These are phyloP conservation scores for Bryum argenteum DNA, from an alignment of 225 moss, liverwort and hornwort species.

Conservation along the genomic window DNA sequence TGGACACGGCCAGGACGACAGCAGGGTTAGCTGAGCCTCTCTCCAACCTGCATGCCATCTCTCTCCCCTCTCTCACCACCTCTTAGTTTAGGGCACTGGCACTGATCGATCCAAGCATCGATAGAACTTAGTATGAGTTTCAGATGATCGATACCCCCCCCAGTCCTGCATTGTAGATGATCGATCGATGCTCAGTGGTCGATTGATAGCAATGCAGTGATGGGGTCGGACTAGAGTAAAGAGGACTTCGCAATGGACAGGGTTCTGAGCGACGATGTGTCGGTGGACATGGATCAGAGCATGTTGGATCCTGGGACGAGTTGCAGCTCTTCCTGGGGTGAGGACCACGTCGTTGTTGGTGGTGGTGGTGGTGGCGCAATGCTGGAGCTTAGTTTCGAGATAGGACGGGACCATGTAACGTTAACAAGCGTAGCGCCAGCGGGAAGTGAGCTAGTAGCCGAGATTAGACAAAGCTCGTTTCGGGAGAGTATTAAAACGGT, in stretches of 20 bases:
- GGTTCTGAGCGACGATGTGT: not conserved
- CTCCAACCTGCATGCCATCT: too few species aligned
- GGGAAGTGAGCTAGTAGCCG: not conserved
- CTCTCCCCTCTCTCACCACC: too few species aligned
- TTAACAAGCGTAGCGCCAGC: conserved; percentile 64
- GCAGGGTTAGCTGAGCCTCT: too few species aligned
- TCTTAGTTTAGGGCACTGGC: not conserved
- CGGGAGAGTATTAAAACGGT: conserved; percentile 56
- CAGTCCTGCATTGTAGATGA: too few species aligned
- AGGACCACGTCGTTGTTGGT: not conserved
- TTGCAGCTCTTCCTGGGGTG: conserved; percentile 13
- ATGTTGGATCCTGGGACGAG: not conserved
- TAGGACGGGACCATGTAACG: conserved; percentile 60
- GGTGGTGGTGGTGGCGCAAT: conserved; percentile 30
- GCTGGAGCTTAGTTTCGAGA: conserved; percentile 89
- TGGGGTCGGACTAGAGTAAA: too few species aligned
- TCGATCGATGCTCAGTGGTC: too few species aligned
- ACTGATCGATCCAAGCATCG: too few species aligned
- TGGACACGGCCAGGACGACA: not conserved
- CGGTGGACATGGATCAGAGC: not conserved
- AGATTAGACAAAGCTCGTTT: conserved; percentile 35
- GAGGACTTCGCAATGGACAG: not conserved
- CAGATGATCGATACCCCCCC: too few species aligned
- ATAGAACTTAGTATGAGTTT: too few species aligned
- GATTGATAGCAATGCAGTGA: too few species aligned